Evolutionary conservation across 2,329 filamentous ascomycete genomes (phyloP).

Genomic region (Ophidiomyces ophidiicola): DNA sequence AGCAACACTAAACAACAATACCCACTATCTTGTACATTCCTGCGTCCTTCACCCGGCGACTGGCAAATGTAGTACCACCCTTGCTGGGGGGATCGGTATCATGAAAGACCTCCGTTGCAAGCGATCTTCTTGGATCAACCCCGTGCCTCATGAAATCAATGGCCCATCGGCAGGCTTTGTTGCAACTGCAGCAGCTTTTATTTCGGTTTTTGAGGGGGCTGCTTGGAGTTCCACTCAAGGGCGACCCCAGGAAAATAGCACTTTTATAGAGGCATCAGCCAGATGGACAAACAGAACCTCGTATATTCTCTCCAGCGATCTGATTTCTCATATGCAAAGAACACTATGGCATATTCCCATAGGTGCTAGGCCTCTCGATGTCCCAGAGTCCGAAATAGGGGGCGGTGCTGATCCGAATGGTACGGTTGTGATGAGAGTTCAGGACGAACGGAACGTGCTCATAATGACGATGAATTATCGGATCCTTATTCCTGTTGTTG

Average conservation of each 20-base stretch:
- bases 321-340: slow-evolving; percentile 8
- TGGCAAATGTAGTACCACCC: slow-evolving; percentile 2
- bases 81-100: neutral
- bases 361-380: slow-evolving; percentile 1
- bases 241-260: slow-evolving; percentile 6
- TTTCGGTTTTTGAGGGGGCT: slow-evolving; percentile 5
- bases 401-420: slow-evolving; percentile 1
- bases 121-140: slow-evolving; percentile 7
- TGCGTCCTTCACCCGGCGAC: slow-evolving; percentile 6
- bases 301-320: slow-evolving; percentile 4
- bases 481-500: slow-evolving; percentile 2
- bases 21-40: slow-evolving; percentile 6
- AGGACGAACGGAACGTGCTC: slow-evolving; percentile 1
- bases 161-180: slow-evolving; percentile 5
- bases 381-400: slow-evolving; percentile 2
- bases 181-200: slow-evolving; percentile 5
- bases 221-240: slow-evolving; percentile 1
- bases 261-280: slow-evolving; percentile 2
- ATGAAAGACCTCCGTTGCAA: slow-evolving; percentile 8
- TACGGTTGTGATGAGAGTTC: neutral
- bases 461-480: slow-evolving; percentile 7
- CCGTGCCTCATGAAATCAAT: slow-evolving; percentile 2
- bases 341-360: slow-evolving; percentile 9
- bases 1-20: slow-evolving; percentile 7
- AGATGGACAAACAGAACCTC: slow-evolving; percentile 1